A percentile compares a stretch with the other conserved stretches of the same genome.
Conservation (phyloP, 2,329 filamentous ascomycete genomes). For the Teratosphaeria gauchensis region DNA sequence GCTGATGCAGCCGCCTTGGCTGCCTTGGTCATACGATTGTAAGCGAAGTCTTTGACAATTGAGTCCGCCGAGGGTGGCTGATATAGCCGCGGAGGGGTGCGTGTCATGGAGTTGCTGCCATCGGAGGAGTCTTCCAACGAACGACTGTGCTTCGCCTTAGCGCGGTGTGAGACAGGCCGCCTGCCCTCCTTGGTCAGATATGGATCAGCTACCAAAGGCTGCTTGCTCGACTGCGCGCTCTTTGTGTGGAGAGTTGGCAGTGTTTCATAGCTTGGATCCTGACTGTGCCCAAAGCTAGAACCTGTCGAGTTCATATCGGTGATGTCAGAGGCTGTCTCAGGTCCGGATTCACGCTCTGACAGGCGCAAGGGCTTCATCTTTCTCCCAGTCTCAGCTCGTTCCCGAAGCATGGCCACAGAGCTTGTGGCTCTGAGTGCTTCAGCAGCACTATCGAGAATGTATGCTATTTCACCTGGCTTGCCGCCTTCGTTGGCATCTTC, state of each 20-base stretch:
- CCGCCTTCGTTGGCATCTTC: constrained; percentile 24
- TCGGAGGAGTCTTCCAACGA: not conserved
- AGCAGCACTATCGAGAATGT: constrained; percentile 31
- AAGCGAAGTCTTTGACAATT: constrained; percentile 25
- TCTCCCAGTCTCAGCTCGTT: not conserved
- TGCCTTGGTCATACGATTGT: constrained; percentile 5
- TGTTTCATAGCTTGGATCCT: constrained; percentile 3
- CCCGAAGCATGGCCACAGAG: constrained; percentile 1
- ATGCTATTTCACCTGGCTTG: constrained; percentile 29
- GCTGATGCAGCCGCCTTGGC: not conserved
- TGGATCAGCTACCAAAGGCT: constrained; percentile 8
- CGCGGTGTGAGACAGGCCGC: constrained; percentile 3
- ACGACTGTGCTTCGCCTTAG: not conserved
- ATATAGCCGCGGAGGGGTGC: constrained; percentile 21
- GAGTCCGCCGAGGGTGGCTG: constrained; percentile 20
- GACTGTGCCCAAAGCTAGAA: not conserved
- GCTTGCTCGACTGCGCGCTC: constrained; percentile 7
- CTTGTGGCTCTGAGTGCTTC: constrained; percentile 26
- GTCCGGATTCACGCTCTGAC: not conserved
- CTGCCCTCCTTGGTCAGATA: constrained; percentile 4
- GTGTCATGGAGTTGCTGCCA: constrained; percentile 12
- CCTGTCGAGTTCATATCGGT: not conserved
- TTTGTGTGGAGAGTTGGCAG: constrained; percentile 11
- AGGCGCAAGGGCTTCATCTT: not conserved
- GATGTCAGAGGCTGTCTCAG: constrained; percentile 1